phyloP scores from a whole-genome alignment of 1,139 yeast genomes.

The Pichia sp. region DNA sequence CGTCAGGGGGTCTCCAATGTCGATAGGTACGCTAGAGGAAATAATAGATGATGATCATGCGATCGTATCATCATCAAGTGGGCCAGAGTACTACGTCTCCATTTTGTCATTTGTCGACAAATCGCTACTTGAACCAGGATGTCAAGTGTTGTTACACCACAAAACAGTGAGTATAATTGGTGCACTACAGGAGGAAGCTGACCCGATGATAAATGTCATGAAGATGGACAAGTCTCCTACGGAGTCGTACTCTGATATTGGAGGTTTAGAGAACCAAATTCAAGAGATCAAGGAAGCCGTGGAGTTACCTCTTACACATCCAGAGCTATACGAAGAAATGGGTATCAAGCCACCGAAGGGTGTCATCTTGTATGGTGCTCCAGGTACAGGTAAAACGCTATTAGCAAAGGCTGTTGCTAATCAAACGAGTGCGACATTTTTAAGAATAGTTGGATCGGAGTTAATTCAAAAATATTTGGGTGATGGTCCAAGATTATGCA shows the following conservation, averaged over 20 bases:
- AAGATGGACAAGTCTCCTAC: slow-evolving; percentile 61
- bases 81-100: slow-evolving; percentile 95
- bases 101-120: slow-evolving; percentile 97
- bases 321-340: slow-evolving; percentile 97
- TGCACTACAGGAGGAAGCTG: slow-evolving; percentile 93
- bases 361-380: slow-evolving; percentile 96
- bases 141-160: slow-evolving; percentile 92
- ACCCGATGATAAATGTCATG: slow-evolving; percentile 83
- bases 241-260: slow-evolving; percentile 94
- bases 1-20: slow-evolving; percentile 93
- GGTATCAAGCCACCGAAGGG: slow-evolving; percentile 99
- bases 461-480: slow-evolving; percentile 95
- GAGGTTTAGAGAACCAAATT: slow-evolving; percentile 93
- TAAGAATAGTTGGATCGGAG: slow-evolving; percentile 96
- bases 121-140: slow-evolving; percentile 95
- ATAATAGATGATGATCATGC: slow-evolving; percentile 98
- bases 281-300: slow-evolving; percentile 98
- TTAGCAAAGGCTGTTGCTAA: slow-evolving; percentile 98
- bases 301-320: slow-evolving; percentile 95
- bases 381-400: slow-evolving; percentile 97
- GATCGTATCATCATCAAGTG: slow-evolving; percentile 91
- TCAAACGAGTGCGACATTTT: slow-evolving; percentile 93
- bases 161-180: slow-evolving; percentile 94
- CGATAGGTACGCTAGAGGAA: slow-evolving; percentile 94
- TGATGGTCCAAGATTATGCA: slow-evolving; percentile 92